Evolutionary conservation across 345 rosid species (phyloP), one percentile per base, ranked within the genome.

Genomic region (Camelina hispida): DNA sequence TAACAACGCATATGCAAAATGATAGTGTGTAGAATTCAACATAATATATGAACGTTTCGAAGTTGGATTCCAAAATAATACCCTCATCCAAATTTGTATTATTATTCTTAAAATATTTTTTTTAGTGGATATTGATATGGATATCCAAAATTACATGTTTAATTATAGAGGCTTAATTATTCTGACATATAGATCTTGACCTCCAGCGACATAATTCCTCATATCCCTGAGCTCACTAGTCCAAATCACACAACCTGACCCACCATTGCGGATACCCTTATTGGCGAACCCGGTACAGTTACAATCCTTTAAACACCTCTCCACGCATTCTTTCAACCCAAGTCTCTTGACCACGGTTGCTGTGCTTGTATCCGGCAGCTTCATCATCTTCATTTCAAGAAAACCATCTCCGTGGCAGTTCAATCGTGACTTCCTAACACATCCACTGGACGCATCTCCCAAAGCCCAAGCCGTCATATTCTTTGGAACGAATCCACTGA

Each of bases 401-500:
- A 93, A 93, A 37, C 79, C 82, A 61, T 88, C 88, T 17, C 62
- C 68, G 5, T 6, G 2, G 55, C 97, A 89, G 2, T 77, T 81
- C 78, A 88, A 32, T 9, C 43, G 44, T 11, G 85, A 83, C 25
- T 73, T 81, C 77, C 97, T 75, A 3, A 74, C 75, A 70, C 98
- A 93, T 69, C 93, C 89, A 17, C 6, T 66, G 0, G 82, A 84
- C 44, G 85, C 85, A 8, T 76, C 81, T 50, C 85, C 37, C 58
- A 72, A 62, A 28, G 18, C 60, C 98, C 96, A 91, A 0, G 88
- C 86, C 47, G 78, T 71, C 22, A 34, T 35, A 20, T 82, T 42
- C 81, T 48, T 84, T 1, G 96, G 97, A 17, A 50, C 42, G 44
- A 93, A 93, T 17, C 98, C 97, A 20, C 5, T 50, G 4, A 83